phyloP scores from a whole-genome alignment of 2,329 filamentous ascomycete species.

The Phyllosticta citrichinensis region DNA sequence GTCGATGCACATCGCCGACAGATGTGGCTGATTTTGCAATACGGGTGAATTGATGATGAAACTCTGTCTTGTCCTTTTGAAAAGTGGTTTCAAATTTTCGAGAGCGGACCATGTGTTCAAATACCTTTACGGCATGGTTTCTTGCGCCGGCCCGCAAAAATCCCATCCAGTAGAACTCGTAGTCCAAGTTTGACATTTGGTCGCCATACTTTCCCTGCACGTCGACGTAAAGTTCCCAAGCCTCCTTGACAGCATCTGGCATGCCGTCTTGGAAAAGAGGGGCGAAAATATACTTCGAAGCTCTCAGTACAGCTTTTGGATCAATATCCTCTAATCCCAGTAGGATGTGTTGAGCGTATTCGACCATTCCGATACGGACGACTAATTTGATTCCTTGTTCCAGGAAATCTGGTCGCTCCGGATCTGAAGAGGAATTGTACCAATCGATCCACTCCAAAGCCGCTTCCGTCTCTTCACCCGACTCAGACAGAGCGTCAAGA shows the following conservation, averaged over 20 bases:
- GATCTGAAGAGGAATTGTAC: constrained; percentile 16
- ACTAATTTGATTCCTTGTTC: constrained; percentile 58
- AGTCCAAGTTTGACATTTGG: constrained; percentile 60
- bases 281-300: constrained; percentile 59
- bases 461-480: constrained; percentile 19
- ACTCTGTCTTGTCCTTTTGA: not conserved
- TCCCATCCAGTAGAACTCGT: constrained; percentile 61
- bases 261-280: constrained; percentile 48
- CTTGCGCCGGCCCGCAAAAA: constrained; percentile 58
- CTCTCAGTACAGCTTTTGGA: constrained; percentile 41
- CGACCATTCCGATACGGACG: constrained; percentile 47
- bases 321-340: constrained; percentile 28
- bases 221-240: constrained; percentile 58
- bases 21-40: not conserved
- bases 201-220: constrained; percentile 52
- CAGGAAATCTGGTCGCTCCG: constrained; percentile 34
- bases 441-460: constrained; percentile 23
- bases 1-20: constrained; percentile 35
- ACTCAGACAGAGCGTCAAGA: constrained; percentile 21
- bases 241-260: constrained; percentile 37
- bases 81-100: not conserved
- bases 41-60: constrained; percentile 8
- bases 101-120: constrained; percentile 63
- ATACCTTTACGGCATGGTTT: constrained; percentile 62
- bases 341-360: constrained; percentile 49